Base-by-base conservation (phyloP, 257 asterid species). In the Solanum microdontum region DNA sequence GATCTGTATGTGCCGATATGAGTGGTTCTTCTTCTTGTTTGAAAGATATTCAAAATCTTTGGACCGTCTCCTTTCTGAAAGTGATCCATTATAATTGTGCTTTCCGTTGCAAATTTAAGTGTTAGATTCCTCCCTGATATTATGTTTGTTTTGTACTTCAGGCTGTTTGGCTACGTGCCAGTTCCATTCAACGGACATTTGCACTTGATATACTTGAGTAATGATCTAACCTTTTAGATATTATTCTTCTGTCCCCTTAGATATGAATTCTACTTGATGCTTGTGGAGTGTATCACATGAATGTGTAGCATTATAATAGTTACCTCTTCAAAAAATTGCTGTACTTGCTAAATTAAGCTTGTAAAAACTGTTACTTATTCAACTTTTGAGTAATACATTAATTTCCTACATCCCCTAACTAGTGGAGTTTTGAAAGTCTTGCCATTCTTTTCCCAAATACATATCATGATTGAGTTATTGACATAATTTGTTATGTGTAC, bases 171-270 rank as follows among this genome's bases (percentile, higher is more conserved):
- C 90, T 97, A 89, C 94, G 91, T 66, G 95, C 79, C 90, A 91
- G 92, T 89, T 93, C 97, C 88, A 88, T 94, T 88, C 99, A 94
- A 83, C 96, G 98, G 91, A 91, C 99, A 86, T 95, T 97, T 92
- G 98, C 98, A 69, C 97, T 95, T 87, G 99, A 97, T 92, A 89
- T 97, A 89, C 96, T 97, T 86, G 99, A 97, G 99, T 97, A 92
- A 94, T 98, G 66, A 88, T 58, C 88, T 89, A 88, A 73, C 83
- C 68, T 90, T 84, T 82, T 86, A n/a, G n/a, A 45, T 17, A 32
- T 72, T 72, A 30, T 82, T 48, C 68, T 82, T 82, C 62, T 82
- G 7, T 28, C 64, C n/a, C 85, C 69, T 82, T 86, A 11, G 21
- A 69, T 28, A 85, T 45, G 66, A 26, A 40, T 45, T 85, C 43